Percentiles rank a stretch among this genome's conserved stretches.
Evolutionary conservation across 805 yeast genomes (phyloP).

Genomic region (Starmerella etchellsii): DNA sequence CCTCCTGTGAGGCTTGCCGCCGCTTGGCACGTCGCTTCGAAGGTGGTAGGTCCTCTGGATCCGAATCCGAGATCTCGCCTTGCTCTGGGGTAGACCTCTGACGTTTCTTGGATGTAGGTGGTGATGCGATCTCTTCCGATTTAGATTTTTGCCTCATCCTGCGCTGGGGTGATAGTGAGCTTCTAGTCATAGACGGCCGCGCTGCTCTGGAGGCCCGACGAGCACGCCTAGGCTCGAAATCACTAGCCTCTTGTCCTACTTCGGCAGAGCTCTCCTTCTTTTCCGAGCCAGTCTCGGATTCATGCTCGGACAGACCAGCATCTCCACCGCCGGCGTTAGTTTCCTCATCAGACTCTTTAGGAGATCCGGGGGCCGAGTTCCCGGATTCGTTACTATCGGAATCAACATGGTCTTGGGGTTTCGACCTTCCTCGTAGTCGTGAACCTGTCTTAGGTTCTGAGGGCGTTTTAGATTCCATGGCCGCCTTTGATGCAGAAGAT

Average conservation of each 20-base stretch:
- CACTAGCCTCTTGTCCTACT: no score
- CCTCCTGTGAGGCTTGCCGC: neutral
- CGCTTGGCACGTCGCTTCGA: neutral
- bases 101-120: no score
- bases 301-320: no score
- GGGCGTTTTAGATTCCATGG: no score
- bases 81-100: neutral
- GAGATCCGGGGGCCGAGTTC: neutral
- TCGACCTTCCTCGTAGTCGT: no score
- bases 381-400: neutral
- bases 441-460: no score
- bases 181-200: conserved; percentile 9
- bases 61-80: conserved; percentile 5
- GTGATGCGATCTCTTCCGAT: neutral
- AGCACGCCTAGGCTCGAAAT: no score
- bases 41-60: conserved; percentile 1
- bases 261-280: neutral
- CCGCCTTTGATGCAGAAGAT: no score
- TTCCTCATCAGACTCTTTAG: neutral
- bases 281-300: neutral
- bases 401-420: no score
- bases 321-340: neutral
- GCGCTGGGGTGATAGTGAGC: conserved; percentile 5
- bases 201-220: conserved; percentile 7
- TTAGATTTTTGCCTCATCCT: neutral